These are phyloP conservation scores for Cerioporus squamosus DNA, from an alignment of 1,284 basidiomycete genomes.

Conservation along the genomic window DNA sequence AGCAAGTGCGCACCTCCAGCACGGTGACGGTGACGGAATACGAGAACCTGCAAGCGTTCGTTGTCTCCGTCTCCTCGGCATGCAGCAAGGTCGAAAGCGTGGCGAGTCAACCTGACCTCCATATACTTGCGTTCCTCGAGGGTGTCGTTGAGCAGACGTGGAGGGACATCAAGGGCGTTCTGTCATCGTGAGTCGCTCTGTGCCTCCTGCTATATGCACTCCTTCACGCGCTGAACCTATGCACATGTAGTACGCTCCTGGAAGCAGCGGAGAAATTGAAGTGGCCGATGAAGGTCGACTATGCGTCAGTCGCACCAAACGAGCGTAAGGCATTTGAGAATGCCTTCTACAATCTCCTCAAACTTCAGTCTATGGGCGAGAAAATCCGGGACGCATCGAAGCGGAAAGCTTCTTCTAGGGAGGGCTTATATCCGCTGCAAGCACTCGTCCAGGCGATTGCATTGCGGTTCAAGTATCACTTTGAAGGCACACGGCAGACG, in stretches of 20 bases:
- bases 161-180: constrained; percentile 66
- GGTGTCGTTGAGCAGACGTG: constrained; percentile 71
- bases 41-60: constrained; percentile 62
- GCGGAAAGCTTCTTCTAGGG: constrained; percentile 13
- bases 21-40: constrained; percentile 59
- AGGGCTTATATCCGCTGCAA: constrained; percentile 77
- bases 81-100: constrained; percentile 52
- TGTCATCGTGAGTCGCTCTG: constrained; percentile 61
- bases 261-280: constrained; percentile 70
- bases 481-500: constrained; percentile 85
- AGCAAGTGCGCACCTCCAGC: constrained; percentile 46
- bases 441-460: constrained; percentile 87
- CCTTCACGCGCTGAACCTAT: background rate
- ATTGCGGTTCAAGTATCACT: constrained; percentile 94
- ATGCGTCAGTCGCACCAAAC: constrained; percentile 50
- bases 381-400: constrained; percentile 41
- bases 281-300: constrained; percentile 83
- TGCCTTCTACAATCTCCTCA: constrained; percentile 76
- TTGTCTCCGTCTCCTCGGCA: constrained; percentile 48
- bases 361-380: constrained; percentile 74
- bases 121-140: constrained; percentile 62
- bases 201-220: background rate
- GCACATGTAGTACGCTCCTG: constrained; percentile 57
- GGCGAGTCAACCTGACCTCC: constrained; percentile 49
- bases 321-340: constrained; percentile 70